phyloP scores from a whole-genome alignment of 805 yeast genomes.

The Saccharomyces kudriavzevii region DNA sequence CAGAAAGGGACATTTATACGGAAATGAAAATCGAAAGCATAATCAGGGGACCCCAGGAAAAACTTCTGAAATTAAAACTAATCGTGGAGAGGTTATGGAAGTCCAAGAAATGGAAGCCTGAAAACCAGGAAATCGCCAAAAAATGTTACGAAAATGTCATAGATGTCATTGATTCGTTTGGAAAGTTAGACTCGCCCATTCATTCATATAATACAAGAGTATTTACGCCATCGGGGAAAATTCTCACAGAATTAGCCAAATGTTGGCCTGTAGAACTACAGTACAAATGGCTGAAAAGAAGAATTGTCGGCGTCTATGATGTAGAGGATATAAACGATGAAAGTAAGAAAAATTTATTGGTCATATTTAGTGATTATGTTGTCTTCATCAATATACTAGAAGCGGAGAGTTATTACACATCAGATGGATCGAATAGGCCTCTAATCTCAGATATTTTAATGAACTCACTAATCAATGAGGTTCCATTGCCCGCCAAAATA shows the following conservation, averaged over 20 bases:
- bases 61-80: conserved; percentile 61
- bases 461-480: conserved; percentile 85
- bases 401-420: conserved; percentile 25
- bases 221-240: conserved; percentile 86
- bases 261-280: conserved; percentile 85
- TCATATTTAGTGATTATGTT: conserved; percentile 74
- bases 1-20: conserved; percentile 32
- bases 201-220: conserved; percentile 54
- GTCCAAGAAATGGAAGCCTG: conserved; percentile 38
- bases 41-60: conserved; percentile 57
- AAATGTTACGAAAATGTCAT: conserved; percentile 46
- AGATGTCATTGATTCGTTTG: conserved; percentile 75
- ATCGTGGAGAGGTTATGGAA: conserved; percentile 54
- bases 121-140: conserved; percentile 21
- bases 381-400: conserved; percentile 54
- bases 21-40: conserved; percentile 51
- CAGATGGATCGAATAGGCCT: conserved; percentile 33
- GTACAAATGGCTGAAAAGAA: conserved; percentile 79
- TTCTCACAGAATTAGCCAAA: conserved; percentile 72
- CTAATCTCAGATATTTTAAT: conserved; percentile 71
- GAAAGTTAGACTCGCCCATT: conserved; percentile 38
- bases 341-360: conserved; percentile 45
- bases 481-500: conserved; percentile 54
- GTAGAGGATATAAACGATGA: conserved; percentile 31
- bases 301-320: conserved; percentile 72